These are phyloP conservation scores for Gossypium sturtianum DNA, from an alignment of 345 rosid genomes.

Conservation along the genomic window DNA sequence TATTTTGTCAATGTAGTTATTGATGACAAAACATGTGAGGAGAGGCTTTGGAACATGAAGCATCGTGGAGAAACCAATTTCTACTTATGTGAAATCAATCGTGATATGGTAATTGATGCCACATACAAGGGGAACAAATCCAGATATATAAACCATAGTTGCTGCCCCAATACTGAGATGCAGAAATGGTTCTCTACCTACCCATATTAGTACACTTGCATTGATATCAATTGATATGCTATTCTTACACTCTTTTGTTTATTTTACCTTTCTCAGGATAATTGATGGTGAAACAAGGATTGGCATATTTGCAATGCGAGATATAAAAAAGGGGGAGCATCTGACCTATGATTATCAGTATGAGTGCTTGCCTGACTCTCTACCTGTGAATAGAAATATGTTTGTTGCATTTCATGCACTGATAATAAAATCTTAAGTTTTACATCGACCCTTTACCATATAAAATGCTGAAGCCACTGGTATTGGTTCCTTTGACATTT, in stretches of 20 bases:
- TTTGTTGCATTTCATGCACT: background rate
- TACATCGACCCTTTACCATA: background rate
- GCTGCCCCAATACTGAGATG: conserved; percentile 93
- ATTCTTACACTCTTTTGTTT: conserved; percentile 15
- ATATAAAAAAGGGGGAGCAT: conserved; percentile 79
- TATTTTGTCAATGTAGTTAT: conserved; percentile 47
- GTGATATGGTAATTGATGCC: conserved; percentile 95
- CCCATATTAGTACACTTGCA: conserved; percentile 15
- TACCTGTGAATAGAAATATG: background rate
- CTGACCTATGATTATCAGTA: conserved; percentile 96
- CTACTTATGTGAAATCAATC: conserved; percentile 86
- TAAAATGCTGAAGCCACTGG: background rate
- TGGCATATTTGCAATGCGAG: conserved; percentile 77
- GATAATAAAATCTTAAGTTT: conserved; percentile 5
- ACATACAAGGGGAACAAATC: conserved; percentile 94
- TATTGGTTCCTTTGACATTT: background rate
- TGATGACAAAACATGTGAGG: conserved; percentile 87
- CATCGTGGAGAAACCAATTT: conserved; percentile 79
- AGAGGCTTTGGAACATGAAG: conserved; percentile 92
- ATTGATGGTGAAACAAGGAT: conserved; percentile 96
- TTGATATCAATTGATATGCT: conserved; percentile 6
- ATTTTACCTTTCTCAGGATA: conserved; percentile 46
- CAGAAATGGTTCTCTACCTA: conserved; percentile 74
- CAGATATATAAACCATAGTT: conserved; percentile 92
- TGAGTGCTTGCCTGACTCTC: conserved; percentile 26